Evolutionary conservation across 1,284 basidiomycete genomes (phyloP), one percentile per base, ranked within the genome.

Genomic region (Melampsora americana): DNA sequence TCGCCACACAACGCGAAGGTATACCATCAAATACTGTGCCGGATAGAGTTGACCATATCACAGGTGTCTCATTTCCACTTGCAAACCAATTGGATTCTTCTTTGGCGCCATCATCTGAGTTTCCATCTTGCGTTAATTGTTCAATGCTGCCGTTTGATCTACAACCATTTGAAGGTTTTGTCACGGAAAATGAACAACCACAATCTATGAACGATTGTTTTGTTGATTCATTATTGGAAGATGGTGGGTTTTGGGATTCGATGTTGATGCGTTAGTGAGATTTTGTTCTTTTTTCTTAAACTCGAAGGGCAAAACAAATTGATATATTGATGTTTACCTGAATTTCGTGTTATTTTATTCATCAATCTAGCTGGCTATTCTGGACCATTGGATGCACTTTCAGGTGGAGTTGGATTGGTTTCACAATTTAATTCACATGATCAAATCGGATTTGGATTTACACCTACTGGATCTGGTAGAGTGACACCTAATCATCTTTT

Each of bases 161-260:
- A 20, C 53, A 56, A 28, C 3, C 26, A 28, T 56, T 56, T 56
- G 53, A 56, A 18, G 53, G 53, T 28, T 56, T 56, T 14, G 26
- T 56, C 6, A 1, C 53, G 26, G 26, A 28, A 18, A 35, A 62
- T 20, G 26, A 62, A 7, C 53, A 56, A 56, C 53, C 53, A 23
- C 39, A 42, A n/a, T 26, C 50, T 16, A 28, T 23, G 53, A 56
- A 56, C 53, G 60, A 62, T 62, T 62, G 32, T 62, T 62, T 62
- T 62, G 60, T 35, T 28, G 60, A 62, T 20, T 62, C 32, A 20
- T 56, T 56, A 28, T 62, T 62, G 32, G 28, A 62, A 28, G 60
- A 62, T 20, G 60, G 60, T 20, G 60, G 60, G 20, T 62, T 62
- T 35, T 62, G 60, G 60, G 60, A 62, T 12, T 62, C 60, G 32